These are phyloP conservation scores for Metschnikowia peoriensis DNA, from an alignment of 805 yeast species.

Conservation along the genomic window DNA sequence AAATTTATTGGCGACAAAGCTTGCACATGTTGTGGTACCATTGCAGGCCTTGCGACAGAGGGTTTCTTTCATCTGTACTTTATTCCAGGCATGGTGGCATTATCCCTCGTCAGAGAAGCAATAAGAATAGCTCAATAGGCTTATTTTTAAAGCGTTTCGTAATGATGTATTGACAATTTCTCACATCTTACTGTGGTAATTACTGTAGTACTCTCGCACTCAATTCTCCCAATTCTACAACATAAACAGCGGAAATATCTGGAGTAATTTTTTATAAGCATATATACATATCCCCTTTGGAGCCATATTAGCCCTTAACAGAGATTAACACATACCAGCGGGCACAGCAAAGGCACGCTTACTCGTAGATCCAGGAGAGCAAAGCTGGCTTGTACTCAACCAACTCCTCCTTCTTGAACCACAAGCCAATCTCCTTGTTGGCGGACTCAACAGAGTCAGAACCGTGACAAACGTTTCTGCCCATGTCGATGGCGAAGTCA, in stretches of 20 bases:
- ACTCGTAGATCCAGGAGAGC: constrained; percentile 93
- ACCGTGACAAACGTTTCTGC: constrained; percentile 99
- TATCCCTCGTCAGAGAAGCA: too few relatives aligned
- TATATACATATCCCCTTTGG: not conserved
- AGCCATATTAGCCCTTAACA: not conserved
- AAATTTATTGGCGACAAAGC: too few relatives aligned
- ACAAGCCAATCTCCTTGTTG: constrained; percentile 88
- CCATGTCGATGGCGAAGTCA: constrained; percentile 97
- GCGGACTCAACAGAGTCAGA: constrained; percentile 99
- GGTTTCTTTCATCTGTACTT: too few relatives aligned
- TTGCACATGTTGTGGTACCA: too few relatives aligned
- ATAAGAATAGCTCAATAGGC: too few relatives aligned
- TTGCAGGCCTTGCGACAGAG: too few relatives aligned
- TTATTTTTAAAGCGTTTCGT: too few relatives aligned
- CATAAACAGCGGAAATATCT: not conserved
- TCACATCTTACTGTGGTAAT: too few relatives aligned
- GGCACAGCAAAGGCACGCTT: constrained; percentile 25
- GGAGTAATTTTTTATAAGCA: not conserved
- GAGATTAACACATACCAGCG: not conserved
- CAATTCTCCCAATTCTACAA: too few relatives aligned
- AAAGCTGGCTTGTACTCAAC: constrained; percentile 86
- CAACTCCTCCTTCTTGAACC: constrained; percentile 98
- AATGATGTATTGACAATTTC: too few relatives aligned
- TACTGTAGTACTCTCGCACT: too few relatives aligned
- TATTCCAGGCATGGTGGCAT: too few relatives aligned